Evolutionary conservation across 1,284 basidiomycete species (phyloP).

Genomic region (Tilletiaria anomala): DNA sequence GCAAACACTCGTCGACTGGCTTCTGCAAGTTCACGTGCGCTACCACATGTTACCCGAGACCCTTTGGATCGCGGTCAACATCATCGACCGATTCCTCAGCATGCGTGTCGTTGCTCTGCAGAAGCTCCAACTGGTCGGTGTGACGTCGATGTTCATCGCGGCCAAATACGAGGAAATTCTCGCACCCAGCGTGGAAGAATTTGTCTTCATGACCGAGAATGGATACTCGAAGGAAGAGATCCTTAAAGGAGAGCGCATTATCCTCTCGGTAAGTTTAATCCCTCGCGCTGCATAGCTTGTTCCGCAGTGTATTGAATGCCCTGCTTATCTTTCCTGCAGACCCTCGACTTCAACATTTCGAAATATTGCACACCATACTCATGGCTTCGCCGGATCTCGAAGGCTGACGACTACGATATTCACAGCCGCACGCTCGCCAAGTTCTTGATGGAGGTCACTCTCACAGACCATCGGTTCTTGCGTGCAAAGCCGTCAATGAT

Average conservation of each 20-base stretch:
- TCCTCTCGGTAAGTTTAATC: no score
- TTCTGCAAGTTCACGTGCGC: slow-evolving; percentile 51
- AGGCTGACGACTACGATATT: slow-evolving; percentile 93
- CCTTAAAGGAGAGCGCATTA: slow-evolving; percentile 88
- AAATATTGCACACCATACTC: slow-evolving; percentile 98
- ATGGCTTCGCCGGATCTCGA: slow-evolving; percentile 92
- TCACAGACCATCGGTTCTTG: slow-evolving; percentile 85
- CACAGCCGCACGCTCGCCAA: slow-evolving; percentile 86
- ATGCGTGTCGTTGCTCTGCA: slow-evolving; percentile 50
- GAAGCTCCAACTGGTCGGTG: slow-evolving; percentile 54
- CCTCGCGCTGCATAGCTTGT: background rate
- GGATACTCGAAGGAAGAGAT: slow-evolving; percentile 78
- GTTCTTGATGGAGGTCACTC: slow-evolving; percentile 89
- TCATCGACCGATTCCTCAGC: slow-evolving; percentile 53
- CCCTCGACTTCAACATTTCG: slow-evolving; percentile 86
- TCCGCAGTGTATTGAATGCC: background rate
- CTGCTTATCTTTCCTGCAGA: slow-evolving; percentile 41
- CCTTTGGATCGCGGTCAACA: slow-evolving; percentile 55
- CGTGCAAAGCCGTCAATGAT: slow-evolving; percentile 82
- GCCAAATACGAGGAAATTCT: slow-evolving; percentile 47
- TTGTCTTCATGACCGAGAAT: slow-evolving; percentile 57
- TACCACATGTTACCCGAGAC: slow-evolving; percentile 56
- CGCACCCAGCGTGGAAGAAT: slow-evolving; percentile 37
- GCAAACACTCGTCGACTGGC: slow-evolving; percentile 44
- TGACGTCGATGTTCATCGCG: slow-evolving; percentile 54